Base-by-base conservation (phyloP, 1,139 yeast species). In the Yarrowia galli region DNA sequence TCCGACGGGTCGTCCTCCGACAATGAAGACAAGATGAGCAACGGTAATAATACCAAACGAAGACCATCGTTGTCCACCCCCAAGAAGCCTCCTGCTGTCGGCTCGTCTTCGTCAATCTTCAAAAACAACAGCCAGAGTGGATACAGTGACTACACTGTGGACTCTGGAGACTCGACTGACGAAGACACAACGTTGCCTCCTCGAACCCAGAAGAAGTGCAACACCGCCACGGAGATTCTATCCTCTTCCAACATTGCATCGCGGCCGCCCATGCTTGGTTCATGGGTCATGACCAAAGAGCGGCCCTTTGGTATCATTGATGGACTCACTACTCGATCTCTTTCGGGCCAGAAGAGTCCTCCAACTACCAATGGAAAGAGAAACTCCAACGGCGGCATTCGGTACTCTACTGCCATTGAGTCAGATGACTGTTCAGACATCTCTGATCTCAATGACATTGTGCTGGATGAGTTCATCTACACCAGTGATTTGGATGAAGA, bases 251-350 rank as follows among this genome's bases (percentile, higher is more conserved):
- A 89, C 9, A 88, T 91, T 36, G 93, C 93, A 68, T 87, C 93
- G 70, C 81, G 97, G 68, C 98, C 98, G 1, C 99, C 99, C 1
- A 85, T 91, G 32, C 81, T 95, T 69, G 98, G 98, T 0, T 89
- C 97, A 1, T 95, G 98, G 97, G 87, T 89, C 16, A 90, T 97
- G 35, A 91, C 88, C 69, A 85, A 85, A 67, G 79, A 79, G 67
- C 88, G 91, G 73, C 98, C 97, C 0, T 92, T 90, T 78, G 96
- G 97, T 35, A 92, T 95, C 69, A 93, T 95, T 73, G 98, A 95
- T 76, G 98, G 99, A 7, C 82, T 91, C 42, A 88, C 97, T 0
- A 95, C 98, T 0, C 82, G 97, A 68, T 88, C 96, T 1, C 81
- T 92, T 78, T 83, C 78, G 81, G 88, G 73, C 67, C 63, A 56